Percentiles rank a stretch among this genome's conserved stretches.
phyloP scores from a whole-genome alignment of 2,329 filamentous ascomycete species.

The Trichocomaceae sp. region DNA sequence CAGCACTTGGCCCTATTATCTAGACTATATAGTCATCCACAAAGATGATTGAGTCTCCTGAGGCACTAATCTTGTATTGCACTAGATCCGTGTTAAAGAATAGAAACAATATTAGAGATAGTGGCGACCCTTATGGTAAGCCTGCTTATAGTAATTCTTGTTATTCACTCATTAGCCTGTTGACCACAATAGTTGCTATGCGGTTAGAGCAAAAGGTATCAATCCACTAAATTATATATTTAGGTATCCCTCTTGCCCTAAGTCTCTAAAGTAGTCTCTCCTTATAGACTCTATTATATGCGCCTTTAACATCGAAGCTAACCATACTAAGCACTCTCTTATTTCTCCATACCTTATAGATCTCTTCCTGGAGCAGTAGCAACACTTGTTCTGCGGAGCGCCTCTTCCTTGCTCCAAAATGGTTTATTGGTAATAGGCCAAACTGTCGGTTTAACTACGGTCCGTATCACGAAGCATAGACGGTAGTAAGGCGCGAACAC shows the following conservation, averaged over 20 bases:
- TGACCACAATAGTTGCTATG: conserved; percentile 10
- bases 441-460: no score
- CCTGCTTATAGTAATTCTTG: conserved; percentile 7
- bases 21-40: no score
- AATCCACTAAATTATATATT: conserved; percentile 13
- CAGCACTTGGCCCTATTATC: no score
- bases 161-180: conserved; percentile 15
- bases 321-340: conserved; percentile 17
- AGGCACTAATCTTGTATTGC: no score
- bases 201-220: conserved; percentile 17
- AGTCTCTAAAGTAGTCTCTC: conserved; percentile 10
- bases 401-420: conserved; percentile 19
- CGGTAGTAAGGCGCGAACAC: no score
- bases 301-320: conserved; percentile 17
- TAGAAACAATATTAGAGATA: conserved; percentile 24
- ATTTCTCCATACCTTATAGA: conserved; percentile 14
- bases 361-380: conserved; percentile 17
- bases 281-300: conserved; percentile 18
- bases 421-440: conserved; percentile 18
- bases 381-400: conserved; percentile 20
- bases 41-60: no score
- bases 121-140: conserved; percentile 10
- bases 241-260: conserved; percentile 1
- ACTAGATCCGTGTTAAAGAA: conserved; percentile 24
- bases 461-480: no score